Evolutionary conservation across 106 monocot genomes (phyloP), one percentile per base, ranked within the genome.

Genomic region (Iris macrosiphon): DNA sequence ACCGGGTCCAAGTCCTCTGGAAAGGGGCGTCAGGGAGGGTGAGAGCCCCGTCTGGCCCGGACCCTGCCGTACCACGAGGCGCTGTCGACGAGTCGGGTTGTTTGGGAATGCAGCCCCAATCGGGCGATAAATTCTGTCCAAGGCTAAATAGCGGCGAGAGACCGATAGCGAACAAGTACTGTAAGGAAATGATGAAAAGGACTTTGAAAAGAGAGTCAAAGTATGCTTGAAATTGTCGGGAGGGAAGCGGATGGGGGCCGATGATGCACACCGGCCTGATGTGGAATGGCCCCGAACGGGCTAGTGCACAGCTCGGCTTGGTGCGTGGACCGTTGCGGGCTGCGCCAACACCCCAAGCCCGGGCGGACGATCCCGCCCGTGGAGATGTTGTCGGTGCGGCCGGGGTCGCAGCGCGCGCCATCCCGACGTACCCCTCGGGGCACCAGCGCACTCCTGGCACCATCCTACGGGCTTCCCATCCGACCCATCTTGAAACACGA

Each of bases 81-180:
- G n/a, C 22, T 31, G 12, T 52, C 31, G 33, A n/a, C 22, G 2
- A 69, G 60, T 49, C 14, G 11, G 51, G 51, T 52, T 60, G 42
- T 69, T 69, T 69, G 59, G 52, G 42, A 69, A 69, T 69, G 68
- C 31, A 52, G 49, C 50, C 50, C 31, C 20, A 68, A 51, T 59
- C 12, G 13, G 7, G 31, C 28, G 43, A 28, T 54, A 54, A 65
- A 65, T 54, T 65, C 43, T 8, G n/a, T 54, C 65, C 31, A 54
- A 63, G 53, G 41, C 30, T 52, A 65, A 65, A 44, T 47, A 53
- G 17, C 17, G 13, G 46, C 56, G 20, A 57, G 43, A 43, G 42
- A 44, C 18, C 53, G 7, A 56, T 55, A 55, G 17, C 38, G 23
- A 62, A 62, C 33, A 62, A 34, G 48, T 62, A 49, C 13, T 24